phyloP scores from a whole-genome alignment of 805 yeast genomes.

The Wickerhamomyces tratensis region DNA sequence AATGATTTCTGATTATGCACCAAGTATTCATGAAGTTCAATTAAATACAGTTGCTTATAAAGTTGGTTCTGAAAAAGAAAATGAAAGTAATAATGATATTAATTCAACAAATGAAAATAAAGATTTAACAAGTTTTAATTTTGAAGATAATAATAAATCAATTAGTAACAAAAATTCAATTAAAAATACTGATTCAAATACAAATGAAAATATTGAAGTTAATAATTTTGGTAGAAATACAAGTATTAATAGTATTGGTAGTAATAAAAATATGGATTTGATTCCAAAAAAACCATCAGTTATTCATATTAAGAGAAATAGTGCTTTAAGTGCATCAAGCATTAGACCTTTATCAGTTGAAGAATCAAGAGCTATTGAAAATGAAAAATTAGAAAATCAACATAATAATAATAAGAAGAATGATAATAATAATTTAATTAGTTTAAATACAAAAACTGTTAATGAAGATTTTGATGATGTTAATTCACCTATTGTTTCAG shows the following conservation, averaged over 20 bases:
- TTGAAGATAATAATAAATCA: no score
- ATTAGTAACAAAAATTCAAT: no score
- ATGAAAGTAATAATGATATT: no score
- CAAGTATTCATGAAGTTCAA: slow-evolving; percentile 15
- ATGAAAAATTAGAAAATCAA: background rate
- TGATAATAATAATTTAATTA: background rate
- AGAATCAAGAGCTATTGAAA: background rate
- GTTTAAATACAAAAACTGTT: no score
- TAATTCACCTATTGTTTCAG: background rate
- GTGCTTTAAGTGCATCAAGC: background rate
- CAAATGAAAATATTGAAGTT: no score
- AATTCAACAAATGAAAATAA: no score
- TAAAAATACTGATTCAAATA: no score
- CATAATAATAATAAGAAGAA: no score
- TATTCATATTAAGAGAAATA: slow-evolving; percentile 8
- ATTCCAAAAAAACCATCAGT: slow-evolving; percentile 8
- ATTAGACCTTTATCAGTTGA: background rate
- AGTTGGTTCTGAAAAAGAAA: background rate
- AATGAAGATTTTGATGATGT: background rate
- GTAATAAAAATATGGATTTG: no score
- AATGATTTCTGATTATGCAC: slow-evolving; percentile 17
- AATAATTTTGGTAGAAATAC: no score
- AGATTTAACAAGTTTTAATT: no score
- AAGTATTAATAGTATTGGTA: no score
- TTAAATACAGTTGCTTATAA: slow-evolving; percentile 8